phyloP scores from a whole-genome alignment of 306 rosid genomes.

The Cucurbita maxima region DNA sequence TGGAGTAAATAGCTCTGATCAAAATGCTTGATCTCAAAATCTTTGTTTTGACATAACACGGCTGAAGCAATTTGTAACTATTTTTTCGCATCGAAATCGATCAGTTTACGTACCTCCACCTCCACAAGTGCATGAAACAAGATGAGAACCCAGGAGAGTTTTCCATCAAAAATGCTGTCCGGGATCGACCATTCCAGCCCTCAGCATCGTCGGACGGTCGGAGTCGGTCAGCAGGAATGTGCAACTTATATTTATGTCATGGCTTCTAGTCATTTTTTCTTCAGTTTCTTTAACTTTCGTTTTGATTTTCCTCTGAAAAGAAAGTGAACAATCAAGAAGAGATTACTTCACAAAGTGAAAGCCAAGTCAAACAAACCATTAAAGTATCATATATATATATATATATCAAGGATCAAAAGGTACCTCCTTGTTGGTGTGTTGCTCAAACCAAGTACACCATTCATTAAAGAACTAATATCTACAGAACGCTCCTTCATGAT shows the following conservation, averaged over 20 bases:
- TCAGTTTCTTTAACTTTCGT: conserved; percentile 38
- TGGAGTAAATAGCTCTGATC: not conserved
- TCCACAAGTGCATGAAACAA: not conserved
- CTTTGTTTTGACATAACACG: not conserved
- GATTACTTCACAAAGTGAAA: conserved; percentile 4
- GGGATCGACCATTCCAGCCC: not conserved
- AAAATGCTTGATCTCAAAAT: not conserved
- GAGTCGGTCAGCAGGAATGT: not conserved
- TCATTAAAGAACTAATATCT: conserved; percentile 73
- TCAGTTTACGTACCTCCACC: not conserved
- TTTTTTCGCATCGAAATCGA: not conserved
- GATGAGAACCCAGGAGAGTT: not conserved
- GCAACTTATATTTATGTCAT: not conserved
- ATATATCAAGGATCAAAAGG: conserved; percentile 2
- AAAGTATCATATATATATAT: not conserved
- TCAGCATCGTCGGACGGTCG: not conserved
- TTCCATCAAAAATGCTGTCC: not conserved
- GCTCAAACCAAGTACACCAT: conserved; percentile 67
- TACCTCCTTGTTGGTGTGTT: conserved; percentile 49
- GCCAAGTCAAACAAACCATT: conserved; percentile 1
- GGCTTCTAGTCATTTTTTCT: conserved; percentile 17
- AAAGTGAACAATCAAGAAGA: conserved; percentile 10
- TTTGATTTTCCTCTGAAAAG: conserved; percentile 33
- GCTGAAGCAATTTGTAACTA: not conserved
- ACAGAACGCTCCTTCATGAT: conserved; percentile 68